These are phyloP conservation scores for Talaromyces rugulosus DNA, from an alignment of 2,329 filamentous ascomycete species.

Conservation along the genomic window DNA sequence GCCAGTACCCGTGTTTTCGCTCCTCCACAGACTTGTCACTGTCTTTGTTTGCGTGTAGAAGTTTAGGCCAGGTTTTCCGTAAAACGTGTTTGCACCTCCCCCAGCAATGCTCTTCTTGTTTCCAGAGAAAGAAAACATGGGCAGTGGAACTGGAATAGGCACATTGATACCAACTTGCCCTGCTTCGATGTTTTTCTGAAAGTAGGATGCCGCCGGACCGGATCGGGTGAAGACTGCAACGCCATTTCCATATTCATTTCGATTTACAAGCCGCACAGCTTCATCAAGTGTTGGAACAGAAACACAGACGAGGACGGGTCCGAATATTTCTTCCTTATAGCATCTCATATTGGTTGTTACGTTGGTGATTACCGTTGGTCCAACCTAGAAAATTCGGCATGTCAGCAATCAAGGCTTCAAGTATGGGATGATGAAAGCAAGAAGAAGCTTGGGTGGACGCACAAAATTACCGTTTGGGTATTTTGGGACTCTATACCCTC, in stretches of 20 bases:
- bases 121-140: constrained; percentile 52
- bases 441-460: constrained; percentile 24
- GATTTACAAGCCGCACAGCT: constrained; percentile 52
- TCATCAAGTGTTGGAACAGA: constrained; percentile 28
- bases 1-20: constrained; percentile 83
- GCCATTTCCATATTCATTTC: constrained; percentile 64
- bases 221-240: constrained; percentile 62
- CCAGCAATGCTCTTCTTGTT: constrained; percentile 89
- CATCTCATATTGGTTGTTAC: constrained; percentile 32
- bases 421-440: neutral
- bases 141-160: constrained; percentile 54
- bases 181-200: constrained; percentile 63
- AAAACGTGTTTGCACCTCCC: constrained; percentile 89
- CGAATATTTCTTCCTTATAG: constrained; percentile 32
- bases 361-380: constrained; percentile 29
- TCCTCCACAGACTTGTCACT: constrained; percentile 85
- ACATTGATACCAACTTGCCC: constrained; percentile 65
- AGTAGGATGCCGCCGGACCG: constrained; percentile 57
- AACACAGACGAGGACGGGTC: constrained; percentile 32
- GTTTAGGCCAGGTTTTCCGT: constrained; percentile 64
- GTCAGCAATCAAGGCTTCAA: neutral
- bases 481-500: constrained; percentile 58
- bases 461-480: constrained; percentile 65
- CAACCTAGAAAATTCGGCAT: constrained; percentile 13
- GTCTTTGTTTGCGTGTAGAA: constrained; percentile 99